Base-by-base conservation (phyloP, 768 basidiomycete species). In the Termitomyces sp. region DNA sequence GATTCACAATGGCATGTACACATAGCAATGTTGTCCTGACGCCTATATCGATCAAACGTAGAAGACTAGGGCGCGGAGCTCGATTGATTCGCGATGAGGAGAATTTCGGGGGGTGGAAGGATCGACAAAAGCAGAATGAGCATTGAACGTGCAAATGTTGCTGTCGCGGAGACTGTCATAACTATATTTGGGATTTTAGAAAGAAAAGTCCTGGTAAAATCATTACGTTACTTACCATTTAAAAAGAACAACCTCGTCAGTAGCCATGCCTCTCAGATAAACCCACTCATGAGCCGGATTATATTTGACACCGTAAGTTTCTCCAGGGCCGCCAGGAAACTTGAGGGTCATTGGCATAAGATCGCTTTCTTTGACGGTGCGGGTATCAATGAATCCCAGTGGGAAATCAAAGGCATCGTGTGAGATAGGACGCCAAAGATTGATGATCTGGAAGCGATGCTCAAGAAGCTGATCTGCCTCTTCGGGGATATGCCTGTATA, bases 381-480 rank as follows among this genome's bases (percentile, higher is more conserved):
- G 69, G 61, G 66, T 79, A 65, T 82, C 81, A 60, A 77, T 77
- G 0, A 78, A 66, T 11, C 74, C 73, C 35, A 82, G 71, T 5
- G 79, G 80, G 68, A 71, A 77, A 55, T 81, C 81, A n/a, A 64
- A 61, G 2, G 78, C 78, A 2, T 70, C 59, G 55, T 76, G 66
- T 16, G 68, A 60, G 60, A 82, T 78, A 1, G 80, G 80, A 20
- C 80, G 73, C 81, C 81, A 82, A 53, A 82, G 64, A 63, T 81
- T 81, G 56, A 82, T 72, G 57, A 82, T 76, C 59, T 80, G 78
- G 65, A 78, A 81, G 55, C 79, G 77, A 22, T 68, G 64, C 56
- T 71, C 63, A 33, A 79, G 69, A 46, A 79, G 60, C 40, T 32
- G 64, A 57, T 68, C 69, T 0, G 68, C 76, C 38, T 80, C 77